Evolutionary conservation across 2,329 filamentous ascomycete species (phyloP), one percentile per base, ranked within the genome.

Genomic region (Talaromyces atroroseus): DNA sequence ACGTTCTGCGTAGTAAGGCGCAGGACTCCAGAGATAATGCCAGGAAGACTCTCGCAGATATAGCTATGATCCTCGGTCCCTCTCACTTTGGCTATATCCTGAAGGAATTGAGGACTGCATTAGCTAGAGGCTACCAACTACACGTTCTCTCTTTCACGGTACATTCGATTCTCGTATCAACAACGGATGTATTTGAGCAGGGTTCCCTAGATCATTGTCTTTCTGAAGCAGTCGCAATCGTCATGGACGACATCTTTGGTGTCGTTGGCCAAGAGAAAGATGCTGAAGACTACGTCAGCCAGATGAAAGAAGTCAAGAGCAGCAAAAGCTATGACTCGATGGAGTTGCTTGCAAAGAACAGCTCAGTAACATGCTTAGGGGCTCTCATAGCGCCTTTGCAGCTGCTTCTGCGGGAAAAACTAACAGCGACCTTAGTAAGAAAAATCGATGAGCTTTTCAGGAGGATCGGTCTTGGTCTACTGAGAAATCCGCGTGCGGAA

Each of bases 311-410:
- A 74, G 87, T 99, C 56, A 97, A 96, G 77, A 94, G 89, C 72
- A 96, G 89, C 78, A 99, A 97, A 78, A 96, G 92, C 68, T 95
- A 92, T 66, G 95, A 99, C 68, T 95, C 94, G 0, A 95, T 97
- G 86, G 92, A 97, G 71, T 79, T 97, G 16, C 80, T 97, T 61
- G 88, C 94, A 24, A 89, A 87, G 66, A 91, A 86, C 49, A 86
- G 90, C 1, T 92, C 91, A 1, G 79, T 96, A 23, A 78, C 75
- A 52, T 84, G 86, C 56, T 80, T 97, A 5, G 84, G 87, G 49
- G 83, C 87, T 50, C 82, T 99, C 3, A 80, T 96, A 51, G 80
- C 80, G 53, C 95, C 94, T 1, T 78, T 97, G 48, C 88, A 89
- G 65, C 79, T 84, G 7, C 78, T 99, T 20, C 76, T 99, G 38